Evolutionary conservation across 2,329 filamentous ascomycete species (phyloP), one percentile per base, ranked within the genome.

Genomic region (Exophiala calicioides): DNA sequence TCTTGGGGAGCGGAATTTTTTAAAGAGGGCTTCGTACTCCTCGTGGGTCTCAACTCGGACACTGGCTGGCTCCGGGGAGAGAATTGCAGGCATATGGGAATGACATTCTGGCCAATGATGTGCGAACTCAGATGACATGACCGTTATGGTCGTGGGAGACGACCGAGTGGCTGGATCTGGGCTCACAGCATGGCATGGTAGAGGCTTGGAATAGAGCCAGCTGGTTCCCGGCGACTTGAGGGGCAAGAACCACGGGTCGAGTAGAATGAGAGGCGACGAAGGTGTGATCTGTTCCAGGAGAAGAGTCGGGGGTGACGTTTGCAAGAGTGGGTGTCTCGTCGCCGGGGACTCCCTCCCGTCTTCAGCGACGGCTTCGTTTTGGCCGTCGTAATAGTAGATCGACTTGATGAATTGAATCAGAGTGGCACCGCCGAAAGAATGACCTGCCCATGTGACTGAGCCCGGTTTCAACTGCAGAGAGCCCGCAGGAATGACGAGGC

Each of bases 161-260:
- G n/a, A n/a, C n/a, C n/a, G n/a, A n/a, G n/a, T n/a, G n/a, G n/a
- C n/a, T n/a, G n/a, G n/a, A n/a, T n/a, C n/a, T n/a, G n/a, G n/a
- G n/a, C n/a, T 69, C 68, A 3, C 59, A 3, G 61, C 50, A 60
- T 88, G 88, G 12, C 74, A 77, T 0, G 88, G 89, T 19, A 94
- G 69, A 0, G 87, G 85, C 10, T 84, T 76, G 12, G 81, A 72
- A 67, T 80, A 82, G 1, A 94, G 77, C 52, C 81, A 78, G 6
- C 73, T 68, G 2, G 83, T 84, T 26, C 75, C 69, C 5, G 79
- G 77, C 2, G 81, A 80, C 31, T 84, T 71, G 23, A 91, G 72
- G 0, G 88, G 86, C 53, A 90, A 76, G 52, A 82, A 84, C 88
- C 88, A 93, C 69, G 88, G 82, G 60, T 95, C 88, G 4, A 94